Evolutionary conservation across 1,284 basidiomycete species (phyloP), one percentile per base, ranked within the genome.

Genomic region (Trametes pubescens): DNA sequence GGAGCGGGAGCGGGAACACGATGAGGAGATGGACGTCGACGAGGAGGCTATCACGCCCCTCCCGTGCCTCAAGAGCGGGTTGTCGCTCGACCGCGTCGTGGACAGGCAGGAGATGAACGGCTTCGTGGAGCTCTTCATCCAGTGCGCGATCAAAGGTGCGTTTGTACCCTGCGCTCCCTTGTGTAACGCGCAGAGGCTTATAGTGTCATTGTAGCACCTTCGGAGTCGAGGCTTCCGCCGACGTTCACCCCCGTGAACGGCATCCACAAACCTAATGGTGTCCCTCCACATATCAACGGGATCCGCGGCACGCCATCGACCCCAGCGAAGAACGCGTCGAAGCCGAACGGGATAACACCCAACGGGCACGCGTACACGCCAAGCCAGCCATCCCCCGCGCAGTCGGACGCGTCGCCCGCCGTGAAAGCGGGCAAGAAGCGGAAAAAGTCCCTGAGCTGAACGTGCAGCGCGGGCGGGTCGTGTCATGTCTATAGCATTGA

Each of bases 91-190:
- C 24, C 81, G 83, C 24, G 69, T 75, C 16, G 80, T 86, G 4
- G 76, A 79, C 64, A 68, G 78, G 29, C 72, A 75, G 44, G 87
- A 88, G 73, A 82, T 88, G 75, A 72, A 79, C 29, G 71, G 71
- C 14, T 78, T 89, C 65, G 73, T 85, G 18, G 76, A 79, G 29
- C 72, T 89, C 9, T 89, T 89, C 76, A 80, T 78, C 65, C 70
- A 76, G 18, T 78, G 84, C 64, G 77, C 80, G 5, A 71, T 86
- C 49, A 78, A 79, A 69, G 73, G 86, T 86, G 73, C 71, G 64
- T 60, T 24, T 65, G 59, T 35, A 29, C 58, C 67, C 18, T 56
- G 26, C 32, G 26, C 43, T 56, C 49, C 26, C 18, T 43, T 2
- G 2, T 26, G 13, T 47, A 54, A 58, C 62, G 62, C 62, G 53